phyloP scores from a whole-genome alignment of 2,329 filamentous ascomycete species.

The Botryotinia calthae region DNA sequence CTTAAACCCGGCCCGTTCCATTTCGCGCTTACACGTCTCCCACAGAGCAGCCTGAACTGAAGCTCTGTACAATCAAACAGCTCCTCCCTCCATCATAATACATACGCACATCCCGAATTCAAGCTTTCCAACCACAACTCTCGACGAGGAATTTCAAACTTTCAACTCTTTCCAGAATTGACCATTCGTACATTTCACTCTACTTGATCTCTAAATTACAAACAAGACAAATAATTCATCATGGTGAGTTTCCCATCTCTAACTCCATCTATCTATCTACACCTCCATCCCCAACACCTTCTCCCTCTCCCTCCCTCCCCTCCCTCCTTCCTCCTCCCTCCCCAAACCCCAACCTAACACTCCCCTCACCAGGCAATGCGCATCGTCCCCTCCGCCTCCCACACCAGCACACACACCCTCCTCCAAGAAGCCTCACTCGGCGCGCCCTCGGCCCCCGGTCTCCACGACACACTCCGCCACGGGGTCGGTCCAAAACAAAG shows the following conservation, averaged over 20 bases:
- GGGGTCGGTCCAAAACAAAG: conserved; percentile 68
- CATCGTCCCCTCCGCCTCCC: conserved; percentile 70
- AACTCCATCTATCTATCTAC: not conserved
- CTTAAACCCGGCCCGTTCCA: conserved; percentile 18
- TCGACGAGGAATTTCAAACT: not conserved
- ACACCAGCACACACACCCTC: conserved; percentile 66
- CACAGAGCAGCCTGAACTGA: conserved; percentile 16
- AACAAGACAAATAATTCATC: not conserved
- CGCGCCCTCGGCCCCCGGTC: conserved; percentile 86
- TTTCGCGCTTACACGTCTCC: conserved; percentile 14
- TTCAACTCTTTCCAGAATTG: not conserved
- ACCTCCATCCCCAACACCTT: not conserved
- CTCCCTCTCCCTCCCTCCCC: not conserved
- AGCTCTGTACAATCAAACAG: conserved; percentile 14
- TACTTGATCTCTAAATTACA: too few species aligned
- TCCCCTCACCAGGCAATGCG: conserved; percentile 68
- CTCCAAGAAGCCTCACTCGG: conserved; percentile 55
- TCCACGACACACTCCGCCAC: conserved; percentile 89
- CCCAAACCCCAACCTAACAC: not conserved
- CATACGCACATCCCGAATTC: not conserved
- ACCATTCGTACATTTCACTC: not conserved
- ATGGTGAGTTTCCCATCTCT: not conserved
- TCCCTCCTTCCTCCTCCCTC: not conserved
- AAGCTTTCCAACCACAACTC: not conserved
- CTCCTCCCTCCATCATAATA: not conserved